Percentiles rank a stretch among this genome's conserved stretches.
Conservation (phyloP, 1,284 basidiomycete genomes). For the Stereum hirsutum region DNA sequence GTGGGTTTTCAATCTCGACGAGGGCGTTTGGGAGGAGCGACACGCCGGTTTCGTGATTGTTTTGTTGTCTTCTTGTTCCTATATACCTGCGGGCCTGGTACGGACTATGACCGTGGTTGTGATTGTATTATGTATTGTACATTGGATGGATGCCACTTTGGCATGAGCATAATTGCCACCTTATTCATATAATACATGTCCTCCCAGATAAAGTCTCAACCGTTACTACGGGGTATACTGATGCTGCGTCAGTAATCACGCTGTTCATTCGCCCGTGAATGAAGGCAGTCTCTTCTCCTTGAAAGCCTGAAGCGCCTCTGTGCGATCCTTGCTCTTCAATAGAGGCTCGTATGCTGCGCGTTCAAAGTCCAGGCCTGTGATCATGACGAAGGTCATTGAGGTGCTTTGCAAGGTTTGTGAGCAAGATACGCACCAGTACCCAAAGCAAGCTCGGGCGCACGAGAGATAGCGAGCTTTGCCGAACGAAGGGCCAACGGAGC, state of each 20-base stretch:
- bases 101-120: too few species aligned
- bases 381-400: not conserved
- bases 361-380: constrained; percentile 79
- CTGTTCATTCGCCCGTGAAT: constrained; percentile 69
- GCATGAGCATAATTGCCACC: too few species aligned
- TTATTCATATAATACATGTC: too few species aligned
- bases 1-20: constrained; percentile 36
- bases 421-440: constrained; percentile 47
- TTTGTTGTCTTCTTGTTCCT: too few species aligned
- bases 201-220: too few species aligned
- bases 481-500: constrained; percentile 85
- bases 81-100: too few species aligned
- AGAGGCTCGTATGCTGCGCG: constrained; percentile 79
- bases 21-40: constrained; percentile 17
- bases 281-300: constrained; percentile 79
- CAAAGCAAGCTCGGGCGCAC: constrained; percentile 68
- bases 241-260: too few species aligned
- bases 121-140: too few species aligned
- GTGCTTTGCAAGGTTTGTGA: not conserved
- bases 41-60: too few species aligned
- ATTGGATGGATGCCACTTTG: too few species aligned
- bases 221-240: too few species aligned
- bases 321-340: constrained; percentile 70
- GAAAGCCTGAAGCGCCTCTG: constrained; percentile 85
- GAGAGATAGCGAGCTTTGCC: constrained; percentile 83